phyloP scores from a whole-genome alignment of 2,329 filamentous ascomycete genomes.

The Aspergillus arachidicola region DNA sequence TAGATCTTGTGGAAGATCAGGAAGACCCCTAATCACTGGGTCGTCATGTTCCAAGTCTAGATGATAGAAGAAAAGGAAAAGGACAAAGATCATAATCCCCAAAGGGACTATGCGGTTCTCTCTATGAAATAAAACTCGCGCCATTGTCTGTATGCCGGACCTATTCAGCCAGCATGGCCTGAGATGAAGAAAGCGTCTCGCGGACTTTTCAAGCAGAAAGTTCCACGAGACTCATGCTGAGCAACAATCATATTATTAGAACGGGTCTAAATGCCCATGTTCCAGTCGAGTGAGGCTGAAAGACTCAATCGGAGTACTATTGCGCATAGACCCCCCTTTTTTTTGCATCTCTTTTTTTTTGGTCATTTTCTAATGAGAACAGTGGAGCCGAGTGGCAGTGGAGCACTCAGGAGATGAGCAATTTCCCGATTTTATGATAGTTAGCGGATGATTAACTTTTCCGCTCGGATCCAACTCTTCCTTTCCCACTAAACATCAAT shows the following conservation, averaged over 20 bases:
- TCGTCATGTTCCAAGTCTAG: constrained; percentile 24
- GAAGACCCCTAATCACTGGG: neutral
- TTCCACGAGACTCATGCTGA: neutral
- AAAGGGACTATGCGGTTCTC: constrained; percentile 29
- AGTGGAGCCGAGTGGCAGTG: neutral
- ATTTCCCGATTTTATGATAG: neutral
- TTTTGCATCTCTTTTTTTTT: neutral
- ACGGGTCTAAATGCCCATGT: neutral
- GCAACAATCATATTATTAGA: constrained; percentile 1
- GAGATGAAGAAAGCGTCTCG: neutral
- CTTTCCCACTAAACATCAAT: neutral
- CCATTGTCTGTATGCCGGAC: constrained; percentile 5
- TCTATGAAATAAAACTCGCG: constrained; percentile 22
- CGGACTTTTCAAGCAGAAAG: neutral
- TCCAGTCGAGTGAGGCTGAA: neutral
- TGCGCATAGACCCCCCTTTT: neutral
- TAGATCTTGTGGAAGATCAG: neutral
- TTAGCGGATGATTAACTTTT: constrained; percentile 3
- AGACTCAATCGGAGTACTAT: neutral
- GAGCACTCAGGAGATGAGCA: neutral
- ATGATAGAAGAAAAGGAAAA: constrained; percentile 27
- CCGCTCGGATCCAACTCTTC: neutral
- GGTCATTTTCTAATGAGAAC: neutral
- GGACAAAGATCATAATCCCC: constrained; percentile 26
- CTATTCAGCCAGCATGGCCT: neutral